Evolutionary conservation across 768 basidiomycete species (phyloP), one percentile per base, ranked within the genome.

Genomic region (Suillus spraguei): DNA sequence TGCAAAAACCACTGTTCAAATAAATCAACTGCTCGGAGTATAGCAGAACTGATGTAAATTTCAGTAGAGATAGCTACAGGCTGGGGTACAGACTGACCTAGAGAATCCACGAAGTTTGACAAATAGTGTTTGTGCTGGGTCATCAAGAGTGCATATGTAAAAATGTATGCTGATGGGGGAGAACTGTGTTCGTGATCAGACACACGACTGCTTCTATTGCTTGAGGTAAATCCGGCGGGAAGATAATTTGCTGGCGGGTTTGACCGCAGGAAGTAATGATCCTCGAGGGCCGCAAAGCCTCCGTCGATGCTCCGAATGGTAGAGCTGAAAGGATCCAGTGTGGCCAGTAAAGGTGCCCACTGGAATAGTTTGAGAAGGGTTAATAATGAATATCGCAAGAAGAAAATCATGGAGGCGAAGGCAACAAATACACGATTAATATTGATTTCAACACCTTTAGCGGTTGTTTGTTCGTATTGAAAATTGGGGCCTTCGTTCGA

Each of bases 361-460:
- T 55, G 54, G 7, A 55, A 55, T 55, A 53, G 52, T 53, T 53
- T 53, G 52, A 53, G 52, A 35, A 53, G 54, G n/a, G 35, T 14
- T 22, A 55, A 24, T 14, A 36, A 14, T 1, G 20, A 33, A 35
- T 53, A 35, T 53, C 33, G 54, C 54, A 55, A 36, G n/a, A 55
- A 38, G 35, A 55, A 54, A 35, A n/a, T 7, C 35, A 55, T 55
- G 35, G 11, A 53, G 5, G 32, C 20, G 17, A 33, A 53, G 24
- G 28, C 16, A 50, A 28, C 13, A 24, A 14, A 16, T 46, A 46
- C n/a, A 46, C 44, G 39, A 11, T 38, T n/a, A n/a, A n/a, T n/a
- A n/a, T n/a, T n/a, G 28, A 28, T 28, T 28, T 46, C 44, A 44
- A n/a, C n/a, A 11, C 38, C 14, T 14, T 39, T 39, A 39, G 6